These are phyloP conservation scores for Trichoderma asperellum DNA, from an alignment of 2,329 filamentous ascomycete genomes.

Conservation along the genomic window DNA sequence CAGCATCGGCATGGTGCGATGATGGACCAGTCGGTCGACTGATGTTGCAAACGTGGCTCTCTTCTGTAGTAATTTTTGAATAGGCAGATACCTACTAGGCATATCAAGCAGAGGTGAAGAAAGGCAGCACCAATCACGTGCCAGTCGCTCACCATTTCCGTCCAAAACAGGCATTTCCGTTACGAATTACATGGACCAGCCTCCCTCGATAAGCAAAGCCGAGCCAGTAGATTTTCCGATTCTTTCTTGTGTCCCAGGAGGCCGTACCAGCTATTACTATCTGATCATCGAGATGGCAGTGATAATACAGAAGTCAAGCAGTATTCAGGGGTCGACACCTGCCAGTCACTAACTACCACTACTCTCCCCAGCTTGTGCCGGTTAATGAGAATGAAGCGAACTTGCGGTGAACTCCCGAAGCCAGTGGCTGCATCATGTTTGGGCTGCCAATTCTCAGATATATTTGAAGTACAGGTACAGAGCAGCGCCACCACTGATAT, in stretches of 20 bases:
- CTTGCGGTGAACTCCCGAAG: conserved; percentile 17
- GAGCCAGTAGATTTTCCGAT: background rate
- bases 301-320: background rate
- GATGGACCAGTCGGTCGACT: background rate
- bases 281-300: background rate
- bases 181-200: background rate
- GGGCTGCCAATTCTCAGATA: background rate
- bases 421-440: background rate
- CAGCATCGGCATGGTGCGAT: background rate
- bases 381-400: conserved; percentile 4
- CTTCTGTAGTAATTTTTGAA: background rate
- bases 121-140: background rate
- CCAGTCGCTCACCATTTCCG: background rate
- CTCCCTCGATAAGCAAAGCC: background rate
- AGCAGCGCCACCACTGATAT: background rate
- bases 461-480: background rate
- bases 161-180: background rate
- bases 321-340: conserved; percentile 1
- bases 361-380: background rate
- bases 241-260: background rate
- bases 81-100: background rate
- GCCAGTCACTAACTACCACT: background rate
- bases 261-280: background rate
- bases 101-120: background rate
- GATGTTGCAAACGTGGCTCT: background rate